These are phyloP conservation scores for Fusarium virguliforme DNA, from an alignment of 2,329 filamentous ascomycete genomes.

Conservation along the genomic window DNA sequence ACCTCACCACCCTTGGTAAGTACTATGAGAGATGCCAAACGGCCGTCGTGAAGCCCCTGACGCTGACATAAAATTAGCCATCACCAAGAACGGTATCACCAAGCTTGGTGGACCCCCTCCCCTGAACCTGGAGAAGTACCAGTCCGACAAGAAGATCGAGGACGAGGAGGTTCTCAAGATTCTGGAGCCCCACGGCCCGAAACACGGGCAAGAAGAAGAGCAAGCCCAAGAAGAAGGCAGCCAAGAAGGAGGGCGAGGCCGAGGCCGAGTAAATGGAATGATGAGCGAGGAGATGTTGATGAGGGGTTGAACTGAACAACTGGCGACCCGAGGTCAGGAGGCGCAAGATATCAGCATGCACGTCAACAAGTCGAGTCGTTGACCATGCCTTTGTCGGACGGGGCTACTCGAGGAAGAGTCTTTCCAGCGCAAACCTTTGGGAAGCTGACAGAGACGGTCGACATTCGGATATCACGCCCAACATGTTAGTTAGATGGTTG, in stretches of 20 bases:
- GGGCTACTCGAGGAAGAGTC: constrained; percentile 29
- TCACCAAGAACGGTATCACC: constrained; percentile 97
- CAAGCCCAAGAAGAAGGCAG: constrained; percentile 83
- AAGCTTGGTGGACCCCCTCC: constrained; percentile 84
- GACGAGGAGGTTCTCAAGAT: constrained; percentile 97
- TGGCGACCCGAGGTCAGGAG: constrained; percentile 32
- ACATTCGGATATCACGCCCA: constrained; percentile 36
- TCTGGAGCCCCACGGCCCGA: constrained; percentile 86
- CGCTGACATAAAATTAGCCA: constrained; percentile 70
- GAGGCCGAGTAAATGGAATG: constrained; percentile 47
- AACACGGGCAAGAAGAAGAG: constrained; percentile 95
- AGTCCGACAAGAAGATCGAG: constrained; percentile 97
- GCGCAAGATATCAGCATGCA: constrained; percentile 38
- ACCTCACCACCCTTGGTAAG: constrained; percentile 94
- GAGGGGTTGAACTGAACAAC: constrained; percentile 36
- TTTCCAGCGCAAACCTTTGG: constrained; percentile 33
- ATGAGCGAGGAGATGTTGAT: constrained; percentile 33
- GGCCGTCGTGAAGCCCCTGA: background rate
- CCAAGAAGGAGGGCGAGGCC: constrained; percentile 63
- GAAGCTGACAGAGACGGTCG: constrained; percentile 38
- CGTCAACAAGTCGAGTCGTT: constrained; percentile 37
- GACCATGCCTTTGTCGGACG: constrained; percentile 38
- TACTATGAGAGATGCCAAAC: constrained; percentile 45
- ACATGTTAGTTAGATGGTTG: constrained; percentile 41
- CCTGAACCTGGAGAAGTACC: constrained; percentile 84